Percentiles rank a stretch among this genome's conserved stretches.
phyloP scores from a whole-genome alignment of 2,329 filamentous ascomycete species.

The Colletotrichum caudatum region DNA sequence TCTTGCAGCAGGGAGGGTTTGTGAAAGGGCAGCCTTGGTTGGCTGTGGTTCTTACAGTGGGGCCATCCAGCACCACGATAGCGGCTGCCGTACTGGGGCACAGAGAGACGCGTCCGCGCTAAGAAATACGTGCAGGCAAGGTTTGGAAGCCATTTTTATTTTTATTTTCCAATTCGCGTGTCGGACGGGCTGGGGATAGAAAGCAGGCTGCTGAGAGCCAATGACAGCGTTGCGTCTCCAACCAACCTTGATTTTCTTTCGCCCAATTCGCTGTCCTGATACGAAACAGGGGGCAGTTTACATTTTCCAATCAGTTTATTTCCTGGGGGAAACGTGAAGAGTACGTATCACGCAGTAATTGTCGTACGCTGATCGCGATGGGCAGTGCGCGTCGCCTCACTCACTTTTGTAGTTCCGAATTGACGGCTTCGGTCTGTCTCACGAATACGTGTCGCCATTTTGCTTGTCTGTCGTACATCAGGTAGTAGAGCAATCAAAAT shows the following conservation, averaged over 20 bases:
- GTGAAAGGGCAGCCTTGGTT: not conserved
- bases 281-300: not conserved
- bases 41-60: not conserved
- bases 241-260: not conserved
- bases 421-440: not conserved
- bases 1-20: conserved; percentile 5
- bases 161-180: conserved; percentile 6
- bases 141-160: conserved; percentile 26
- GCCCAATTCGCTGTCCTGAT: too few relatives aligned
- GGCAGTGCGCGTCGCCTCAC: not conserved
- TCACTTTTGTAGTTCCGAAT: not conserved
- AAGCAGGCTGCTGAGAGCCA: conserved; percentile 3
- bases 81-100: conserved; percentile 25
- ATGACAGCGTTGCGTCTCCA: conserved; percentile 2
- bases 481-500: not conserved
- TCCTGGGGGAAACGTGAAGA: conserved; percentile 4
- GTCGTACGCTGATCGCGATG: not conserved
- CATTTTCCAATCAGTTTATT: conserved; percentile 21
- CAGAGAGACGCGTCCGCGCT: conserved; percentile 42
- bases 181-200: not conserved
- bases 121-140: conserved; percentile 39
- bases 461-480: not conserved
- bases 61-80: not conserved
- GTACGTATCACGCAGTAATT: not conserved
- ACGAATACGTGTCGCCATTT: not conserved